Conservation (phyloP, 495 filamentous ascomycete species). For the Cenococcum geophilum region DNA sequence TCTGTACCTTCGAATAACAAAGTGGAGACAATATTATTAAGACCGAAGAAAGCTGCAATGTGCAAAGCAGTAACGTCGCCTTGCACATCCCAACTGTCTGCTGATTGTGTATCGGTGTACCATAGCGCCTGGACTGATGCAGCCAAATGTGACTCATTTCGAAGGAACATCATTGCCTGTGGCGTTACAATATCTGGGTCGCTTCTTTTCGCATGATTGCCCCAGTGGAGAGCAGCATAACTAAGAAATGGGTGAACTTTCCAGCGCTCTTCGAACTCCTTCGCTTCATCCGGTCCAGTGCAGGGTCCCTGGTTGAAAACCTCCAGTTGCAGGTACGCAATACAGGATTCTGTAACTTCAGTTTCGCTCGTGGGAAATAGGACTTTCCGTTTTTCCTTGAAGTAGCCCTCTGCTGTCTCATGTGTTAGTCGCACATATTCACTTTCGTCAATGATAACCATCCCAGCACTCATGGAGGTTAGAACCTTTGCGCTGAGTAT, state of each 20-base stretch:
- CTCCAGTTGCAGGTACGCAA: constrained; percentile 16
- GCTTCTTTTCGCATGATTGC: constrained; percentile 10
- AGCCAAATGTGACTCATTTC: constrained; percentile 7
- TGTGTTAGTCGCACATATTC: constrained; percentile 15
- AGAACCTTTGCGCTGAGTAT: constrained; percentile 15
- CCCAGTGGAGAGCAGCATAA: constrained; percentile 16
- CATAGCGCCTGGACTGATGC: constrained; percentile 16
- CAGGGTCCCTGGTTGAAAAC: constrained; percentile 13
- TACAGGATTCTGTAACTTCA: constrained; percentile 18
- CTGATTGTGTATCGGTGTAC: constrained; percentile 16
- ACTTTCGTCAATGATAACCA: constrained; percentile 19
- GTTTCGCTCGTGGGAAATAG: constrained; percentile 15
- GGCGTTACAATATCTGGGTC: constrained; percentile 12
- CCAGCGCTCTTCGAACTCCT: constrained; percentile 7
- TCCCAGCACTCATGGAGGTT: constrained; percentile 13
- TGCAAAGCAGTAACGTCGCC: constrained; percentile 15
- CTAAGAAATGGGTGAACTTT: constrained; percentile 13
- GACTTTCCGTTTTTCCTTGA: constrained; percentile 4
- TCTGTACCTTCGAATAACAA: constrained; percentile 13
- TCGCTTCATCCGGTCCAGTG: constrained; percentile 2
- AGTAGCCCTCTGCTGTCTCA: constrained; percentile 20
- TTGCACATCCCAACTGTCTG: constrained; percentile 19
- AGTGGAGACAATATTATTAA: constrained; percentile 3
- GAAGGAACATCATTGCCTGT: constrained; percentile 18
- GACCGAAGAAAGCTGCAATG: constrained; percentile 13